phyloP scores from a whole-genome alignment of 148 eudicot genomes.

The Mesembryanthemum crystallinum region DNA sequence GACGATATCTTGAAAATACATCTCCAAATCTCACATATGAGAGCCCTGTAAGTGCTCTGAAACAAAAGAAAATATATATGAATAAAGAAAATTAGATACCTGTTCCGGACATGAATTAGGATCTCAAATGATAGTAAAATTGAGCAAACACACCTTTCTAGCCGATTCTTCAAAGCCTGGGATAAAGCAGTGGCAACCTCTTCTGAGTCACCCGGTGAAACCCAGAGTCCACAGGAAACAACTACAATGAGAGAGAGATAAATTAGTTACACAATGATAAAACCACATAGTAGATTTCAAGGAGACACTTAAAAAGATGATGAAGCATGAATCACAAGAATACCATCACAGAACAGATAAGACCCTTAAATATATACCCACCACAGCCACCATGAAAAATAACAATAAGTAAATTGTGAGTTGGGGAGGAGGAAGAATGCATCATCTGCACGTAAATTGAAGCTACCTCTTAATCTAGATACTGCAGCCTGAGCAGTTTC shows the following conservation, averaged over 20 bases:
- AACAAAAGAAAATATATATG: not conserved
- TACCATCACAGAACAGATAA: no score
- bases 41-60: slow-evolving; percentile 71
- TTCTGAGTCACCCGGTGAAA: slow-evolving; percentile 94
- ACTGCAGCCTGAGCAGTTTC: slow-evolving; percentile 75
- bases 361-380: no score
- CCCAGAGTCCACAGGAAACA: slow-evolving; percentile 88
- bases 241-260: slow-evolving; percentile 32
- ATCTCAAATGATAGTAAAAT: not conserved
- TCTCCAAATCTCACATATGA: slow-evolving; percentile 90
- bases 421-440: not conserved
- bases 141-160: slow-evolving; percentile 61
- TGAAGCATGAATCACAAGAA: not conserved
- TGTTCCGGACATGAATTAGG: not conserved
- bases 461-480: slow-evolving; percentile 68
- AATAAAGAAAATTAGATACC: not conserved
- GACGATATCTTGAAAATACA: slow-evolving; percentile 66
- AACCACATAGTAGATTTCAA: not conserved
- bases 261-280: not conserved
- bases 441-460: not conserved
- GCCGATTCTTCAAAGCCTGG: slow-evolving; percentile 77
- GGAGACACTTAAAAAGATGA: not conserved
- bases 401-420: not conserved
- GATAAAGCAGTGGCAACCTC: slow-evolving; percentile 86
- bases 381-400: no score